Evolutionary conservation across 805 yeast genomes (phyloP).

Genomic region (Suhomyces vadensis): DNA sequence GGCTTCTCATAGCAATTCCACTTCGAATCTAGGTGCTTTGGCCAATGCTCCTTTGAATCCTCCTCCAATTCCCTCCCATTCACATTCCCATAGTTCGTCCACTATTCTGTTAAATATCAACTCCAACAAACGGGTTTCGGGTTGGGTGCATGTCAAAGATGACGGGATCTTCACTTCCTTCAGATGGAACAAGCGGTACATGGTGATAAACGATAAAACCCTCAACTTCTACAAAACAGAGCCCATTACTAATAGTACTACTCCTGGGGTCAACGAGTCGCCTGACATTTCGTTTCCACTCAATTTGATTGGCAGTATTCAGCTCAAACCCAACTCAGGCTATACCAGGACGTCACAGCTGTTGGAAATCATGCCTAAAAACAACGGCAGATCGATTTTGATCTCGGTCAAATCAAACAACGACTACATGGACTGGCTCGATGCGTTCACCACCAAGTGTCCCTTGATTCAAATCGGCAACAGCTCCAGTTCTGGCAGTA

Average conservation of each 20-base stretch:
- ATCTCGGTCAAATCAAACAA: constrained; percentile 75
- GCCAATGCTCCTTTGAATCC: neutral
- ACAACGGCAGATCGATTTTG: constrained; percentile 58
- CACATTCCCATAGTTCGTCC: constrained; percentile 1
- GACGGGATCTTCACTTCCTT: constrained; percentile 82
- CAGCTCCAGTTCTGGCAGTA: constrained; percentile 7
- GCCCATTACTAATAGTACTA: constrained; percentile 38
- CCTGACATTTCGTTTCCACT: constrained; percentile 43
- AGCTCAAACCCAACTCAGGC: constrained; percentile 59
- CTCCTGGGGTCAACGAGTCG: constrained; percentile 45
- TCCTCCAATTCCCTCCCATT: constrained; percentile 4
- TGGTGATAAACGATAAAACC: constrained; percentile 74
- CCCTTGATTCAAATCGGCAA: constrained; percentile 53
- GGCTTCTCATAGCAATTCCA: neutral
- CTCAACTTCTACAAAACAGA: constrained; percentile 77
- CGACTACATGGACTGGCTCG: constrained; percentile 88
- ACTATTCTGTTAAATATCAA: constrained; percentile 18
- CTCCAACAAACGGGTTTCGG: constrained; percentile 47
- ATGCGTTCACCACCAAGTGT: constrained; percentile 76
- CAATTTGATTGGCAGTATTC: constrained; percentile 39
- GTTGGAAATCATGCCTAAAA: constrained; percentile 70
- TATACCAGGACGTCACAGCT: constrained; percentile 51
- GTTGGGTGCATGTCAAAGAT: constrained; percentile 92
- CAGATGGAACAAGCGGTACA: constrained; percentile 87
- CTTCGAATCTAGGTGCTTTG: neutral